These are phyloP conservation scores for Bisporella sp. DNA, from an alignment of 2,329 filamentous ascomycete species.

Conservation along the genomic window DNA sequence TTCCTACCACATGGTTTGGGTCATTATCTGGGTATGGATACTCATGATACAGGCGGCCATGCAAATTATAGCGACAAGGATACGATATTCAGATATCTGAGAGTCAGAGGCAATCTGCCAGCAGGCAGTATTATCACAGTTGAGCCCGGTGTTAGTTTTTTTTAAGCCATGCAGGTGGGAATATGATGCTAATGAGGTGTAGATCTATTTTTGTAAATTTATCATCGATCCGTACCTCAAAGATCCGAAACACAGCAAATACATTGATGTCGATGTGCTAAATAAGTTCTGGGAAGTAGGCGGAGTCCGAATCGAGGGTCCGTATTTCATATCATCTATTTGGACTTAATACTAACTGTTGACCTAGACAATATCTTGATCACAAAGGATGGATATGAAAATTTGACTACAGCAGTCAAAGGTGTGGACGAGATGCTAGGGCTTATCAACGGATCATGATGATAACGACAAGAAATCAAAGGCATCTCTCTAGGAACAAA, in stretches of 20 bases:
- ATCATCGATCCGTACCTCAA: slow-evolving; percentile 77
- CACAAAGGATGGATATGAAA: slow-evolving; percentile 61
- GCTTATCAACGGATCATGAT: slow-evolving; percentile 18
- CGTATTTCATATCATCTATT: not conserved
- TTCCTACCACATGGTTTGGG: slow-evolving; percentile 91
- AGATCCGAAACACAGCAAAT: slow-evolving; percentile 64
- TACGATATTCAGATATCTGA: slow-evolving; percentile 77
- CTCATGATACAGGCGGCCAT: slow-evolving; percentile 78
- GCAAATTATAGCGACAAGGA: slow-evolving; percentile 74
- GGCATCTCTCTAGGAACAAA: too few relatives aligned
- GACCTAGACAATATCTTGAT: slow-evolving; percentile 65
- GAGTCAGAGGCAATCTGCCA: slow-evolving; percentile 69
- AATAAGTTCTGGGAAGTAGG: slow-evolving; percentile 78
- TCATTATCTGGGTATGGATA: slow-evolving; percentile 89
- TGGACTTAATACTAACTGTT: not conserved
- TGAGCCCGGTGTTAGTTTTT: slow-evolving; percentile 70
- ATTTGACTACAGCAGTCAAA: slow-evolving; percentile 66
- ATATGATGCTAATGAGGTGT: slow-evolving; percentile 1
- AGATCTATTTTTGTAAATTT: slow-evolving; percentile 87
- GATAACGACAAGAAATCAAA: not conserved
- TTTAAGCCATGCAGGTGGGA: not conserved
- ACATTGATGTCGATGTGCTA: slow-evolving; percentile 67
- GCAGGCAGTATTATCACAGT: slow-evolving; percentile 84
- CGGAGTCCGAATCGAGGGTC: slow-evolving; percentile 32
- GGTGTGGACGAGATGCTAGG: slow-evolving; percentile 54